Conservation (phyloP, 2,329 filamentous ascomycete genomes). For the Lachnellula occidentalis region DNA sequence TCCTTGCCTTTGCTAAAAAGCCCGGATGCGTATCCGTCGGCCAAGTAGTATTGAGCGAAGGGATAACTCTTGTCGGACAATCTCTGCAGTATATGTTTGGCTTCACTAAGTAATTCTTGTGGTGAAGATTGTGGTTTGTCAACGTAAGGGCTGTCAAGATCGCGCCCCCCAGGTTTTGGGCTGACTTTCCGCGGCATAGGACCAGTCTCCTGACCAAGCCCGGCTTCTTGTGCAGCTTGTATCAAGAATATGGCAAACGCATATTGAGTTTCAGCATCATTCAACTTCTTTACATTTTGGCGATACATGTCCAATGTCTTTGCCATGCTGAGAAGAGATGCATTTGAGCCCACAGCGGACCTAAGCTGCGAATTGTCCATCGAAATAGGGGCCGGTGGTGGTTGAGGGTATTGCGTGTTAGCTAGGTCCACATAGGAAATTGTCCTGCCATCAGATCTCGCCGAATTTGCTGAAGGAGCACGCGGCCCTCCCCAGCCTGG, state of each 20-base stretch:
- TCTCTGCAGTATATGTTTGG: conserved; percentile 80
- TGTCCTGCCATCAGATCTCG: conserved; percentile 25
- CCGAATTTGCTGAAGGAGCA: conserved; percentile 28
- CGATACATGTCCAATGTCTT: conserved; percentile 98
- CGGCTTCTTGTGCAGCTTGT: conserved; percentile 77
- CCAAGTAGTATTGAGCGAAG: conserved; percentile 96
- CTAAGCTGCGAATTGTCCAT: conserved; percentile 80
- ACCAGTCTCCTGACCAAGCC: conserved; percentile 45
- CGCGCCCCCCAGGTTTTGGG: conserved; percentile 41
- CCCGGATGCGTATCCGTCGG: conserved; percentile 88
- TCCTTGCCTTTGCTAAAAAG: conserved; percentile 92
- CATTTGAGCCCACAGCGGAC: conserved; percentile 77
- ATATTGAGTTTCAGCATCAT: conserved; percentile 83
- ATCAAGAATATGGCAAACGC: conserved; percentile 95
- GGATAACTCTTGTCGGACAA: conserved; percentile 85
- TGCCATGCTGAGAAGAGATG: conserved; percentile 81
- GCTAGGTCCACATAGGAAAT: conserved; percentile 45
- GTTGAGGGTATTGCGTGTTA: conserved; percentile 40
- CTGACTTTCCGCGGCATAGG: conserved; percentile 26
- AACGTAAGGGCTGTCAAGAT: conserved; percentile 42
- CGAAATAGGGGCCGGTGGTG: conserved; percentile 29
- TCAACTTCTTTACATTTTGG: conserved; percentile 95
- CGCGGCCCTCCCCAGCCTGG: conserved; percentile 24
- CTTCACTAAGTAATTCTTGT: conserved; percentile 74
- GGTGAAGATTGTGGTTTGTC: conserved; percentile 47